Percentiles rank a stretch among this genome's conserved stretches.
These are phyloP conservation scores for Peronospora farinosa DNA, from an alignment of 352 stramenopile genomes.

Conservation along the genomic window DNA sequence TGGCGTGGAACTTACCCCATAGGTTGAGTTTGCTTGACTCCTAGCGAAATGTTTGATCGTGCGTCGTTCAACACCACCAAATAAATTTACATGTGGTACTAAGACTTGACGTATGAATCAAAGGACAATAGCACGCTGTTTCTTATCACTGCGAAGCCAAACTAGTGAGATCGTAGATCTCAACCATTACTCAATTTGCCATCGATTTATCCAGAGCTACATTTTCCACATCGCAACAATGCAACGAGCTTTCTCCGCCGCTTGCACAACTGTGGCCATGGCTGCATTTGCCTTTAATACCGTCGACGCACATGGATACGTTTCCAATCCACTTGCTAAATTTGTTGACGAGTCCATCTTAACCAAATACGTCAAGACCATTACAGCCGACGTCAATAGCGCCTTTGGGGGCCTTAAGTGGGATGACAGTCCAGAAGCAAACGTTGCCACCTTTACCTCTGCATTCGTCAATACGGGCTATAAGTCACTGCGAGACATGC, in stretches of 20 bases:
- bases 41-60: neutral
- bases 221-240: conserved; percentile 4
- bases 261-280: neutral
- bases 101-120: neutral
- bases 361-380: conserved; percentile 39
- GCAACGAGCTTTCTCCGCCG: conserved; percentile 7
- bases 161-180: neutral
- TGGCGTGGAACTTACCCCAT: too few species aligned
- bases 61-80: conserved; percentile 8
- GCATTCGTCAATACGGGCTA: conserved; percentile 37
- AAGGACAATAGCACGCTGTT: conserved; percentile 3
- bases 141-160: conserved; percentile 2
- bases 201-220: conserved; percentile 5
- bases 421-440: conserved; percentile 40
- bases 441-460: conserved; percentile 38
- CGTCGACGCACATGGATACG: conserved; percentile 44
- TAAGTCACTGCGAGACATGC: conserved; percentile 37
- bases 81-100: conserved; percentile 2
- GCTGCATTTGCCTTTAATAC: conserved; percentile 14
- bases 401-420: conserved; percentile 51
- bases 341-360: conserved; percentile 25
- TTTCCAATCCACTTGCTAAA: conserved; percentile 36
- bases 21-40: neutral
- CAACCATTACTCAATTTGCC: conserved; percentile 25
- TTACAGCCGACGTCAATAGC: conserved; percentile 31